Conservation (phyloP, 441 rosid genomes). For the Arabidopsis hybrid region DNA sequence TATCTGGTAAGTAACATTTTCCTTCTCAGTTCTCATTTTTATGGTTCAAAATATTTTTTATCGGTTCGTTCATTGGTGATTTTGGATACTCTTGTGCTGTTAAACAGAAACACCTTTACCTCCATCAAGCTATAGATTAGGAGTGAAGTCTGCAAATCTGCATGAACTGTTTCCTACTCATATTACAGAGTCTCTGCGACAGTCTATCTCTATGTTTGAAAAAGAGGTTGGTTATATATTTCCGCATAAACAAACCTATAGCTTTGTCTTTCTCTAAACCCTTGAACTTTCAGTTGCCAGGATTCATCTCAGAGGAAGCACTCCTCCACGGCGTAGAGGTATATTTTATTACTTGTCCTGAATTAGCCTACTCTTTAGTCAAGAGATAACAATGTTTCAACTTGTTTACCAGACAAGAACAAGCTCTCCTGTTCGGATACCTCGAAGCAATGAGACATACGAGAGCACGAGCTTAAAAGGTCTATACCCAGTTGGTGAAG, state of each 20-base stretch:
- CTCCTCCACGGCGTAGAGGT: slow-evolving; percentile 99
- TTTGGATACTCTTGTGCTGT: slow-evolving; percentile 40
- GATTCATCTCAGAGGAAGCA: slow-evolving; percentile 82
- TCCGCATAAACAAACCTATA: slow-evolving; percentile 5
- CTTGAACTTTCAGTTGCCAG: slow-evolving; percentile 72
- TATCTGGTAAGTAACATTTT: slow-evolving; percentile 60
- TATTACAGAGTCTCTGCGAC: slow-evolving; percentile 76
- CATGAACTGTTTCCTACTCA: slow-evolving; percentile 78
- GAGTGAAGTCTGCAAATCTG: slow-evolving; percentile 82
- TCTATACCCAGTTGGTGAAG: slow-evolving; percentile 95
- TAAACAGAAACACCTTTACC: slow-evolving; percentile 70
- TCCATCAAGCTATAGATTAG: slow-evolving; percentile 88
- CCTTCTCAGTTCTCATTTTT: slow-evolving; percentile 5
- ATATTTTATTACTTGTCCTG: slow-evolving; percentile 18
- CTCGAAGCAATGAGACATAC: slow-evolving; percentile 67
- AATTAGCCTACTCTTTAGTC: slow-evolving; percentile 4
- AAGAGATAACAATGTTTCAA: slow-evolving; percentile 15
- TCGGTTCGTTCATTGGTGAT: background rate
- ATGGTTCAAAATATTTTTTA: background rate
- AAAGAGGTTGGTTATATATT: slow-evolving; percentile 62
- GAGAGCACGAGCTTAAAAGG: slow-evolving; percentile 80
- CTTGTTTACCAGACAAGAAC: slow-evolving; percentile 73
- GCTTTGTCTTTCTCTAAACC: slow-evolving; percentile 19
- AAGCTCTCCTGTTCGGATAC: slow-evolving; percentile 86
- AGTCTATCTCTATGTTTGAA: slow-evolving; percentile 73